Evolutionary conservation across 2,329 filamentous ascomycete genomes (phyloP).

Genomic region (Trichoderma atroviride): DNA sequence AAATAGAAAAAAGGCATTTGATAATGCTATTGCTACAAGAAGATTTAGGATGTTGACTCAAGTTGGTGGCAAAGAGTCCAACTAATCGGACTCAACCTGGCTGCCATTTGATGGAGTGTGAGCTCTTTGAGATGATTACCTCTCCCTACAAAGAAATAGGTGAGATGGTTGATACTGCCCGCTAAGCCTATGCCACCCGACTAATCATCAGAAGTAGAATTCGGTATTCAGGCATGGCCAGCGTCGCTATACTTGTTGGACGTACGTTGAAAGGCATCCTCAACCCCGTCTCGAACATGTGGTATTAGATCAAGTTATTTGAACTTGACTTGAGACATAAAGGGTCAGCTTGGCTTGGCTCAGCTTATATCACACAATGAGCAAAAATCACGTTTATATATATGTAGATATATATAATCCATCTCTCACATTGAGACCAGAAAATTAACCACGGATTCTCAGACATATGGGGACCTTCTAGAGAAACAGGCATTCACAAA

Average conservation of each 20-base stretch:
- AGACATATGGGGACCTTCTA: not conserved
- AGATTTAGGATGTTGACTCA: not conserved
- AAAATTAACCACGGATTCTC: not conserved
- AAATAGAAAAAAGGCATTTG: not conserved
- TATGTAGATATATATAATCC: no score
- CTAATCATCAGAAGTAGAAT: conserved; percentile 2
- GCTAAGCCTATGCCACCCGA: conserved; percentile 2
- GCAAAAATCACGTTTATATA: not conserved
- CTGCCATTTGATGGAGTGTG: not conserved
- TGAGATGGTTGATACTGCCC: conserved; percentile 8
- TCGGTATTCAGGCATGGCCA: conserved; percentile 12
- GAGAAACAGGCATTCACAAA: not conserved
- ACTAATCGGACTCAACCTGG: not conserved
- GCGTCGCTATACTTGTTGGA: conserved; percentile 17
- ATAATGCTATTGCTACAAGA: not conserved
- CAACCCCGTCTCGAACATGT: conserved; percentile 8
- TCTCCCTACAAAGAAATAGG: not conserved
- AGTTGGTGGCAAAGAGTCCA: not conserved
- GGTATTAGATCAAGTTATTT: conserved; percentile 8
- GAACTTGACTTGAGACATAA: not conserved
- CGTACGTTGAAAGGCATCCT: not conserved
- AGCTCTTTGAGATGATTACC: not conserved
- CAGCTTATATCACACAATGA: not conserved
- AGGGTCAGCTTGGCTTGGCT: not conserved
- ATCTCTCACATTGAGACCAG: not conserved